A percentile compares a stretch with the other conserved stretches of the same genome.
phyloP scores from a whole-genome alignment of 345 rosid species.

The Eucalyptus curtisii region DNA sequence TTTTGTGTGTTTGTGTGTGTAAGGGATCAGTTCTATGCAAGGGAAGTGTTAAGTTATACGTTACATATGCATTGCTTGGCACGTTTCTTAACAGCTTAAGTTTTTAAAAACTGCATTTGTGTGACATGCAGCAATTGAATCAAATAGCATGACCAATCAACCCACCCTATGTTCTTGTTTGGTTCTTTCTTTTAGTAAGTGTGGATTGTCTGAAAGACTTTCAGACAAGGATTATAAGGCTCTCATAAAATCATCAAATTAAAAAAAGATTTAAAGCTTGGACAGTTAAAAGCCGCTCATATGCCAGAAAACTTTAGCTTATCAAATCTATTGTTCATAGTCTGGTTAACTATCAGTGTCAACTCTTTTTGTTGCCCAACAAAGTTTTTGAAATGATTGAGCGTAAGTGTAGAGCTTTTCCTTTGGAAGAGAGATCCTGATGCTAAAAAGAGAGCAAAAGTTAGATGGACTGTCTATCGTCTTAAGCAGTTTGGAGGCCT shows the following conservation, averaged over 20 bases:
- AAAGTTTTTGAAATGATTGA: background rate
- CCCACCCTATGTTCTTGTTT: too few species aligned
- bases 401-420: background rate
- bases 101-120: background rate
- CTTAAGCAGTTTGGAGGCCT: background rate
- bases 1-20: too few species aligned
- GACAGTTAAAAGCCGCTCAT: background rate
- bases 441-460: background rate
- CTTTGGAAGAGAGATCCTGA: background rate
- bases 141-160: background rate
- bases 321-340: background rate
- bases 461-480: background rate
- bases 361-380: background rate
- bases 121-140: background rate
- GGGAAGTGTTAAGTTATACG: too few species aligned
- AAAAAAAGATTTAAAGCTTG: background rate
- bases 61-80: background rate
- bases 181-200: too few species aligned
- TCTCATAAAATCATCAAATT: background rate
- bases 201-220: too few species aligned
- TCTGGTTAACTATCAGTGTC: fast-evolving
- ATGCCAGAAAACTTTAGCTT: background rate
- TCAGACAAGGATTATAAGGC: too few species aligned
- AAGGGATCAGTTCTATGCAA: fast-evolving
- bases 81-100: background rate